Evolutionary conservation across 2,329 filamentous ascomycete species (phyloP).

Genomic region (Penicillium sp.): DNA sequence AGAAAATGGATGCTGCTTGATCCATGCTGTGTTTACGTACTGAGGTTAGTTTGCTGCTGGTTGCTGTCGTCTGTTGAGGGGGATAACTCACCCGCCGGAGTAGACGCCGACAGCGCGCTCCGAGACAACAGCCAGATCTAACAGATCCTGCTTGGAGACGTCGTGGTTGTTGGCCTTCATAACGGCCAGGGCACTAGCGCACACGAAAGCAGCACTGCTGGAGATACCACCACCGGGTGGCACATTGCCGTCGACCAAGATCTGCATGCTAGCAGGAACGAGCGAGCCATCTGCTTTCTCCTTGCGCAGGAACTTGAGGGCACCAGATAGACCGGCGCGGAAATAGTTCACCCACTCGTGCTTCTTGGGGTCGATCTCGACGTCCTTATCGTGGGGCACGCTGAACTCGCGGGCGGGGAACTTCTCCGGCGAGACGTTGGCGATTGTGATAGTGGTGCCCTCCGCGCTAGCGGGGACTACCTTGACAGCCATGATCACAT

Average conservation of each 20-base stretch:
- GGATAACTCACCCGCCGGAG: constrained; percentile 71
- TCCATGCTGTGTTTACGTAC: constrained; percentile 66
- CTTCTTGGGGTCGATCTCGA: constrained; percentile 79
- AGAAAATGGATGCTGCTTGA: constrained; percentile 93
- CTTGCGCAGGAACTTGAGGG: constrained; percentile 69
- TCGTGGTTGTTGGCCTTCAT: constrained; percentile 79
- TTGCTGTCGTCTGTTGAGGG: neutral
- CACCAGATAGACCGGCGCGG: constrained; percentile 83
- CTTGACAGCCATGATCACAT: constrained; percentile 81
- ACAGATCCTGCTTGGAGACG: constrained; percentile 87
- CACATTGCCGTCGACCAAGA: constrained; percentile 87
- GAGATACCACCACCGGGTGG: constrained; percentile 89
- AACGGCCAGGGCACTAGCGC: constrained; percentile 81
- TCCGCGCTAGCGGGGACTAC: constrained; percentile 41
- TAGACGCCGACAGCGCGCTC: constrained; percentile 95
- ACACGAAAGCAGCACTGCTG: constrained; percentile 91
- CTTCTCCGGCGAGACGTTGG: constrained; percentile 72
- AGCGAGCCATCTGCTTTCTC: constrained; percentile 62
- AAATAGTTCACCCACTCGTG: constrained; percentile 99
- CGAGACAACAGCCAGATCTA: constrained; percentile 89
- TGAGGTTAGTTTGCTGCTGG: neutral
- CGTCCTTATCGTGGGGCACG: constrained; percentile 58
- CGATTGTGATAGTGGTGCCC: constrained; percentile 67
- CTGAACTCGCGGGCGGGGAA: constrained; percentile 75
- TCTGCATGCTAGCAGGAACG: constrained; percentile 73